Evolutionary conservation across 768 basidiomycete genomes (phyloP).

Genomic region (Cystobasidiopsis lactophilus): DNA sequence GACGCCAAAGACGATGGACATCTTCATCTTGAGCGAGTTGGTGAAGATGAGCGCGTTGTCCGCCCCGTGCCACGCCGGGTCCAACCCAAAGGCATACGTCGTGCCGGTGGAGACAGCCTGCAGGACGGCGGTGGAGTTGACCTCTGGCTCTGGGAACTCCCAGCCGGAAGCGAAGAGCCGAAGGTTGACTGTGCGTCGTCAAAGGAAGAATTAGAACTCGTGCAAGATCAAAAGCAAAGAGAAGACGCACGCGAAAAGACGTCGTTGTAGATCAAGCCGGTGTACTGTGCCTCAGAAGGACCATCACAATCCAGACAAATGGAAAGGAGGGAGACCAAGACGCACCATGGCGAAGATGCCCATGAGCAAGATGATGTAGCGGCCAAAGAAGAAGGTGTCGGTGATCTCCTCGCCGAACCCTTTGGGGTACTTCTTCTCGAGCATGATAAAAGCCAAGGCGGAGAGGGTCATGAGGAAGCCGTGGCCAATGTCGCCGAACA

Average conservation of each 20-base stretch:
- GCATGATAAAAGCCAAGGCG: conserved; percentile 61
- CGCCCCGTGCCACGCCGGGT: conserved; percentile 83
- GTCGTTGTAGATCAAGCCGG: conserved; percentile 96
- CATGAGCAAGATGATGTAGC: conserved; percentile 97
- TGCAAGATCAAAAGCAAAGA: conserved; percentile 19
- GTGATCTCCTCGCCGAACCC: conserved; percentile 34
- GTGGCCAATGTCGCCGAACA: conserved; percentile 99
- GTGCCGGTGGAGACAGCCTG: conserved; percentile 34
- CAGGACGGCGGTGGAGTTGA: conserved; percentile 26
- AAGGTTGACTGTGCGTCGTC: conserved; percentile 33
- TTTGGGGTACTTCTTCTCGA: conserved; percentile 59
- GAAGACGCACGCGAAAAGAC: conserved; percentile 44
- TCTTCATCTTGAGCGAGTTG: conserved; percentile 99
- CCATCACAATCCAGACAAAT: neutral
- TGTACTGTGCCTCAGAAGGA: conserved; percentile 33
- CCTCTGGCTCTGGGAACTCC: conserved; percentile 39
- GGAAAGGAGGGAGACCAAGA: neutral
- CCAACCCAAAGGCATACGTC: conserved; percentile 80
- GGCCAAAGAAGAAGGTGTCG: conserved; percentile 82
- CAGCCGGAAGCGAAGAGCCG: conserved; percentile 74
- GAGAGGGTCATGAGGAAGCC: conserved; percentile 57
- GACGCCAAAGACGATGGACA: conserved; percentile 89
- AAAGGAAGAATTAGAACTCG: neutral
- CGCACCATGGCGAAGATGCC: conserved; percentile 59
- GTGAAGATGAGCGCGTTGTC: conserved; percentile 80